Evolutionary conservation across 371 early-diverging fungal species (phyloP), one percentile per base, ranked within the genome.

Genomic region (Mortierella sp.): DNA sequence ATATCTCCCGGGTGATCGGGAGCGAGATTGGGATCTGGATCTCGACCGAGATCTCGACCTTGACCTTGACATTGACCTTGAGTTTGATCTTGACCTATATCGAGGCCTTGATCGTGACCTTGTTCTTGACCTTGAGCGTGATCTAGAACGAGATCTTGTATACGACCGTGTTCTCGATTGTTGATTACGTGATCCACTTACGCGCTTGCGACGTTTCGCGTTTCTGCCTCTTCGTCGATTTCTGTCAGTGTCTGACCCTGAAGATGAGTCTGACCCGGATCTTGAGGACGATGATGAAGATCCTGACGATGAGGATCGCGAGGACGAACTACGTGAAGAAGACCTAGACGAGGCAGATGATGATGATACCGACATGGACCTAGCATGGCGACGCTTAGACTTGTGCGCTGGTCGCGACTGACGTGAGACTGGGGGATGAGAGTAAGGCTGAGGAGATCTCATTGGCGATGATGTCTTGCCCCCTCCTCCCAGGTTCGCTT

Each of bases 251-350:
- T 55, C 56, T 19, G 62, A 66, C 8, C 66, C 73, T 15, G 73
- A 66, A n/a, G 61, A 66, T 53, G 53, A 53, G 10, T 28, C 53
- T 8, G 53, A 53, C 4, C 53, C 53, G 19, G 53, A 53, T 29
- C 53, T 53, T 32, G 72, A 70, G 31, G 74, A 68, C 5, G 64
- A 68, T 15, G 74, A 64, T 3, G 59, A 51, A 10, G 68, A 47
- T 47, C 47, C n/a, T 8, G 47, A 64, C 7, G 75, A 69, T n/a
- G 70, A 64, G 22, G 66, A 70, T 5, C 70, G 51, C 7, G 76
- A 76, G 0, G 71, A 76, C 0, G 71, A 58, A 42, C 60, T 47
- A n/a, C 47, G 47, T 5, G 47, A 47, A n/a, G 10, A 15, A 13
- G 47, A 47, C 29, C 53, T 23, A 29, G 57, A 57, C 35, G 57